Base-by-base conservation (phyloP, 495 filamentous ascomycete species). In the Talaromyces wortmannii region DNA sequence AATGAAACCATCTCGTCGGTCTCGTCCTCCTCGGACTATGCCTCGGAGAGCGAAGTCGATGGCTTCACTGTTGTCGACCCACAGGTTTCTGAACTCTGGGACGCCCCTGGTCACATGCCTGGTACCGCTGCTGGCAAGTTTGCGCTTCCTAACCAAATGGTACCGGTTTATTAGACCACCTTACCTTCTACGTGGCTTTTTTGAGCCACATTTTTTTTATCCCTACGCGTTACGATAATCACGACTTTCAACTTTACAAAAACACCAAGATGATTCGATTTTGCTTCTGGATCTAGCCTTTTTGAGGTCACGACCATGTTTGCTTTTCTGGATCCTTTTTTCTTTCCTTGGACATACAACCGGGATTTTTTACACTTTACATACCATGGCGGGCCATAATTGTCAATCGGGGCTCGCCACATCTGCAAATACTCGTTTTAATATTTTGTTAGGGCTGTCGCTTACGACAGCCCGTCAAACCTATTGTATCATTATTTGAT, bases 1-100 rank as follows among this genome's bases (percentile, higher is more conserved):
- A 46, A 70, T 45, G 67, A 73, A 31, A 74, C 61, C 53, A 57
- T 66, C 30, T 65, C 66, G 17, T 65, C 66, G 10, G 63, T 76
- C 63, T 74, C 74, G 45, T 74, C 75, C 11, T 50, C 64, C 45
- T 57, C 55, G 5, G 61, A 64, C 30, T 64, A 65, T 40, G 64
- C 69, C 40, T 61, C 66, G 43, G 66, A 71, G 31, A 52, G 61
- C 7, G 63, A 65, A 52, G 67, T 61, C 61, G 74, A 77, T 55
- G 60, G 45, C 32, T 49, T 48, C 17, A 47, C 53, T 23, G 29
- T 48, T 45, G 53, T 40, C 32, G 53, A 55, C 31, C 46, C 53
- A 48, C 45, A 55, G 53, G 47, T 36, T 23, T 23, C 23, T 49
- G 53, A 55, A 13, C 42, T 33, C 17, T 55, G 53, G 53, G 32